phyloP scores from a whole-genome alignment of 2,329 filamentous ascomycete species.

The Parafenestella ontariensis region DNA sequence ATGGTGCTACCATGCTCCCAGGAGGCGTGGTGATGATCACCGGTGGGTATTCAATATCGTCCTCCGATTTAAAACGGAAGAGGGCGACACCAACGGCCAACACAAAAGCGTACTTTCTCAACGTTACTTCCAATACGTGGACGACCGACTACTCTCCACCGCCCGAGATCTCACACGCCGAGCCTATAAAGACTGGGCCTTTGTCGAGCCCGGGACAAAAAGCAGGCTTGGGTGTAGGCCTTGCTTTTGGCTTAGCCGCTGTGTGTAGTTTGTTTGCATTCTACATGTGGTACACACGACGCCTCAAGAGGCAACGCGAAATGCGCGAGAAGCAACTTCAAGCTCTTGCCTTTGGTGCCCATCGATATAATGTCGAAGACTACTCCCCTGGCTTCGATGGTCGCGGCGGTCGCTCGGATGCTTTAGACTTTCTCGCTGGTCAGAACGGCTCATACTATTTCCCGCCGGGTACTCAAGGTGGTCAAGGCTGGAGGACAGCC shows the following conservation, averaged over 20 bases:
- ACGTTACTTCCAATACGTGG: constrained; percentile 68
- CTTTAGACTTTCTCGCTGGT: constrained; percentile 41
- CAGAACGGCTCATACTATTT: constrained; percentile 39
- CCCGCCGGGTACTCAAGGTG: constrained; percentile 26
- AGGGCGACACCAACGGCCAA: constrained; percentile 51
- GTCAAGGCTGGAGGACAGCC: constrained; percentile 42
- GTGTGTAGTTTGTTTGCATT: constrained; percentile 51
- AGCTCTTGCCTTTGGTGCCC: constrained; percentile 59
- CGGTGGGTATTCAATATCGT: constrained; percentile 63
- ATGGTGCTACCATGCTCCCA: constrained; percentile 67
- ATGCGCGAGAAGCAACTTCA: constrained; percentile 63
- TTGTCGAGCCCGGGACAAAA: constrained; percentile 55
- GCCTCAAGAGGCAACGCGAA: constrained; percentile 50
- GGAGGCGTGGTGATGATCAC: constrained; percentile 68
- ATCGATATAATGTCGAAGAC: constrained; percentile 53
- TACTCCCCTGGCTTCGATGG: constrained; percentile 45
- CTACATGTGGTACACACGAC: constrained; percentile 57
- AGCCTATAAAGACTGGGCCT: constrained; percentile 34
- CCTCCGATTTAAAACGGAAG: constrained; percentile 41
- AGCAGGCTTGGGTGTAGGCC: constrained; percentile 54
- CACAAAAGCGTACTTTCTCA: constrained; percentile 64
- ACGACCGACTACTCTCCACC: constrained; percentile 63
- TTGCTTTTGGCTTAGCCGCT: constrained; percentile 54
- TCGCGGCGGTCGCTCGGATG: constrained; percentile 50
- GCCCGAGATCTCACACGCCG: constrained; percentile 17